phyloP scores from a whole-genome alignment of 2,329 filamentous ascomycete genomes.

The Aureobasidium sp. region DNA sequence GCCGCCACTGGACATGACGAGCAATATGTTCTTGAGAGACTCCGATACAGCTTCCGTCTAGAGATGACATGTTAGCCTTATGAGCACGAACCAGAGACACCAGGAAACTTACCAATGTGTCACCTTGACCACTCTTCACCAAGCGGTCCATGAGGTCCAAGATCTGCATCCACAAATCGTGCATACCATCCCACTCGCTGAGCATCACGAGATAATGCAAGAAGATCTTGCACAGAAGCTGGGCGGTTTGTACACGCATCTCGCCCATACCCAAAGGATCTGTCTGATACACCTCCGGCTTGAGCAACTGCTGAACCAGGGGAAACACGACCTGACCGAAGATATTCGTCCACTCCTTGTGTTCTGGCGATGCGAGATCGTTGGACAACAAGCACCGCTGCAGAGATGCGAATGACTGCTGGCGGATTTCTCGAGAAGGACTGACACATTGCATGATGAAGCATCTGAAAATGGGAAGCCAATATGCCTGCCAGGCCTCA shows the following conservation, averaged over 20 bases:
- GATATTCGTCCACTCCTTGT: slow-evolving; percentile 82
- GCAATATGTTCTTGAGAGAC: slow-evolving; percentile 87
- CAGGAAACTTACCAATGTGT: slow-evolving; percentile 14
- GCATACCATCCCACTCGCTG: slow-evolving; percentile 77
- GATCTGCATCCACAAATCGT: slow-evolving; percentile 86
- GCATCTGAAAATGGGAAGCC: slow-evolving; percentile 88
- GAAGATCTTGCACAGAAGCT: slow-evolving; percentile 89
- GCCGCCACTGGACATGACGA: slow-evolving; percentile 89
- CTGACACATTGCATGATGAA: slow-evolving; percentile 88
- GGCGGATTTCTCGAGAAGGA: slow-evolving; percentile 83
- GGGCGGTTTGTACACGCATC: slow-evolving; percentile 84
- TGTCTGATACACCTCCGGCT: slow-evolving; percentile 87
- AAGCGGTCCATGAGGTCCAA: slow-evolving; percentile 91
- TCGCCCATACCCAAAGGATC: slow-evolving; percentile 93
- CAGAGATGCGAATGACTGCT: slow-evolving; percentile 76
- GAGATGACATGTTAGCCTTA: slow-evolving; percentile 11
- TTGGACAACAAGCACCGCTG: slow-evolving; percentile 80
- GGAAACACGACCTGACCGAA: slow-evolving; percentile 93
- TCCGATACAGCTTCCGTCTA: slow-evolving; percentile 93
- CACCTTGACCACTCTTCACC: slow-evolving; percentile 90
- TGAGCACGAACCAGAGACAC: not conserved
- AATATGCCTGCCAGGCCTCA: slow-evolving; percentile 91
- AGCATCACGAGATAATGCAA: slow-evolving; percentile 83
- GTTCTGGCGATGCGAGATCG: slow-evolving; percentile 69
- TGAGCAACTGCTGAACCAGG: slow-evolving; percentile 74